These are phyloP conservation scores for Hypsizygus marmoreus DNA, from an alignment of 768 basidiomycete species.

Conservation along the genomic window DNA sequence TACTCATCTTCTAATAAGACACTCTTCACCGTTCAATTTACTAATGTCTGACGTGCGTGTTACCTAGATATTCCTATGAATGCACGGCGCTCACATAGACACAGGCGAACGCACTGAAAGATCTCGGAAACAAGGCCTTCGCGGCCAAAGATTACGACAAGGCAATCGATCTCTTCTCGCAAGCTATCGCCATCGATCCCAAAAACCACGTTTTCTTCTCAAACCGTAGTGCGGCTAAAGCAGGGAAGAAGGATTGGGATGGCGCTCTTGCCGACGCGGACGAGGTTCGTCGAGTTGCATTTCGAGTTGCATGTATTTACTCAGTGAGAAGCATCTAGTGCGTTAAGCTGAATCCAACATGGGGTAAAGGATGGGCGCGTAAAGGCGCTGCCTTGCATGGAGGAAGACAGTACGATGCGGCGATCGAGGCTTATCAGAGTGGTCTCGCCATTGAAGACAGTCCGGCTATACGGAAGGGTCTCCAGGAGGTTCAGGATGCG, in stretches of 20 bases:
- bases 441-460: conserved; percentile 85
- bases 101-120: conserved; percentile 70
- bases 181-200: conserved; percentile 83
- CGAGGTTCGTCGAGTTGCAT: conserved; percentile 54
- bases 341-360: conserved; percentile 73
- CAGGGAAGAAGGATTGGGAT: conserved; percentile 79
- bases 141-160: conserved; percentile 89
- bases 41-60: conserved; percentile 44
- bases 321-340: conserved; percentile 49
- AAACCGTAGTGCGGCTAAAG: conserved; percentile 88
- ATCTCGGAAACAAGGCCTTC: conserved; percentile 95
- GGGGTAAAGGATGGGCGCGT: conserved; percentile 89
- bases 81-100: conserved; percentile 1
- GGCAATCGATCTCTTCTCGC: conserved; percentile 80
- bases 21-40: conserved; percentile 16
- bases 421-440: conserved; percentile 78
- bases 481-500: conserved; percentile 86
- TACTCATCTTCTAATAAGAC: conserved; percentile 22
- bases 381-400: conserved; percentile 95
- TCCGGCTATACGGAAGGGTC: conserved; percentile 80
- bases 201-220: conserved; percentile 89
- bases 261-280: conserved; percentile 87
- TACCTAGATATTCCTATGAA: neutral
- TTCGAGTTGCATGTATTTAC: conserved; percentile 12
- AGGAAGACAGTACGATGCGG: conserved; percentile 73